phyloP scores from a whole-genome alignment of 306 rosid genomes.

The Elaeagnus macrophylla region DNA sequence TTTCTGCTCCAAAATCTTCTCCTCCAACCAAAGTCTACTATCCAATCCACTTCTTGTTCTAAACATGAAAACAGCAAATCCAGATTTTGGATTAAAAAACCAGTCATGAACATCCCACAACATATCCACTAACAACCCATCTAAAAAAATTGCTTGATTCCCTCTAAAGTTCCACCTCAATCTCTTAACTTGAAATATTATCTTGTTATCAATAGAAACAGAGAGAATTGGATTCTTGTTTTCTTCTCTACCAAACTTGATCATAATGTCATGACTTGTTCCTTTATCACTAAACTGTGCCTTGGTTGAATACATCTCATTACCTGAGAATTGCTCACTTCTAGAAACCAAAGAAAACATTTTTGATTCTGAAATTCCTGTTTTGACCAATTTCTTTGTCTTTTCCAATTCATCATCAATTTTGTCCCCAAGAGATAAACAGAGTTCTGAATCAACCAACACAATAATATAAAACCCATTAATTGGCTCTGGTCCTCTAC shows the following conservation, averaged over 20 bases:
- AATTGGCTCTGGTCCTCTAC: slow-evolving; percentile 54
- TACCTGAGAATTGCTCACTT: slow-evolving; percentile 43
- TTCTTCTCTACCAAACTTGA: slow-evolving; percentile 37
- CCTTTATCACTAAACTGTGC: slow-evolving; percentile 50
- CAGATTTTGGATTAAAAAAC: slow-evolving; percentile 47
- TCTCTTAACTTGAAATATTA: slow-evolving; percentile 55
- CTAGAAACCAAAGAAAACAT: slow-evolving; percentile 42
- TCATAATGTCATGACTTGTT: slow-evolving; percentile 46
- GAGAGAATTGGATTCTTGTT: slow-evolving; percentile 26
- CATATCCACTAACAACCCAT: slow-evolving; percentile 79
- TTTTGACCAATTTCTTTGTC: neutral
- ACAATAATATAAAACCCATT: slow-evolving; percentile 43
- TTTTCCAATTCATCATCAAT: slow-evolving; percentile 13
- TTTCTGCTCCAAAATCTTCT: slow-evolving; percentile 38
- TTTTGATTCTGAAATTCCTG: slow-evolving; percentile 2
- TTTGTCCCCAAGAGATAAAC: slow-evolving; percentile 49
- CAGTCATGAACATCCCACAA: slow-evolving; percentile 98
- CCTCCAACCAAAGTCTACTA: slow-evolving; percentile 84
- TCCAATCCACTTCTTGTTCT: slow-evolving; percentile 75
- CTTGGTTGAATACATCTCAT: slow-evolving; percentile 42
- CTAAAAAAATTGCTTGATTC: slow-evolving; percentile 70
- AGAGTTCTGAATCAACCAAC: slow-evolving; percentile 43
- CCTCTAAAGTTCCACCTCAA: slow-evolving; percentile 92
- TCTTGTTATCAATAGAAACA: slow-evolving; percentile 55
- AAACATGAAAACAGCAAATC: slow-evolving; percentile 62